Conservation (phyloP, 768 basidiomycete genomes). For the Tricholoma terreum region DNA sequence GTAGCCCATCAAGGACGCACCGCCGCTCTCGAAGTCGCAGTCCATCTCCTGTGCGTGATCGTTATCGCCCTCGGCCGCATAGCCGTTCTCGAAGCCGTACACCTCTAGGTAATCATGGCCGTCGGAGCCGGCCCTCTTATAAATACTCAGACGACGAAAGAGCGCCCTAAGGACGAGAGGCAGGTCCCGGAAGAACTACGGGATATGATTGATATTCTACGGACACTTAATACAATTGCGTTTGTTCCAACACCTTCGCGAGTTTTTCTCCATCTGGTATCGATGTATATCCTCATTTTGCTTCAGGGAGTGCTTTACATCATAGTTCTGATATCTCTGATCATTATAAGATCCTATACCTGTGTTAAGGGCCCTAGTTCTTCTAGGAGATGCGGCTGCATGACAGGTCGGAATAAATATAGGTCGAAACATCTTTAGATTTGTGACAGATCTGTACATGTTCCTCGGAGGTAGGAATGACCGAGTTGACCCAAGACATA, state of each 20-base stretch:
- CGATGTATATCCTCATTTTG: too few species aligned
- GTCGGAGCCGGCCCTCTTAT: slow-evolving; percentile 8
- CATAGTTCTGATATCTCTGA: too few species aligned
- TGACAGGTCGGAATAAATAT: too few species aligned
- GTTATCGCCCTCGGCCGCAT: slow-evolving; percentile 4
- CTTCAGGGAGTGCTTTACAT: too few species aligned
- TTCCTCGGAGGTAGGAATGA: too few species aligned
- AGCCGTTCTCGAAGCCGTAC: slow-evolving; percentile 10
- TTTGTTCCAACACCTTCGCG: background rate
- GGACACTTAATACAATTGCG: background rate
- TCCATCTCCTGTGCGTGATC: slow-evolving; percentile 13
- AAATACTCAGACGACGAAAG: slow-evolving; percentile 5
- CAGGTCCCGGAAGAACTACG: slow-evolving; percentile 8
- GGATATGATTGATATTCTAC: slow-evolving; percentile 12
- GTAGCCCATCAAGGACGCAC: slow-evolving; percentile 10
- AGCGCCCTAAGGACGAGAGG: slow-evolving; percentile 6
- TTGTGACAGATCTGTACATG: too few species aligned
- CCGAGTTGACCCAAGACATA: too few species aligned
- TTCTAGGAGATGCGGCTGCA: too few species aligned
- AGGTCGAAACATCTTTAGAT: too few species aligned
- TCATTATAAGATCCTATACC: too few species aligned
- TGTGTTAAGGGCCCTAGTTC: too few species aligned
- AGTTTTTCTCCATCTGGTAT: background rate
- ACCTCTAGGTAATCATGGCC: slow-evolving; percentile 9
- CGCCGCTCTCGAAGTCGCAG: slow-evolving; percentile 14